Percentiles rank a stretch among this genome's conserved stretches.
Evolutionary conservation across 2,329 filamentous ascomycete genomes (phyloP).

Genomic region (Fusarium sp.): DNA sequence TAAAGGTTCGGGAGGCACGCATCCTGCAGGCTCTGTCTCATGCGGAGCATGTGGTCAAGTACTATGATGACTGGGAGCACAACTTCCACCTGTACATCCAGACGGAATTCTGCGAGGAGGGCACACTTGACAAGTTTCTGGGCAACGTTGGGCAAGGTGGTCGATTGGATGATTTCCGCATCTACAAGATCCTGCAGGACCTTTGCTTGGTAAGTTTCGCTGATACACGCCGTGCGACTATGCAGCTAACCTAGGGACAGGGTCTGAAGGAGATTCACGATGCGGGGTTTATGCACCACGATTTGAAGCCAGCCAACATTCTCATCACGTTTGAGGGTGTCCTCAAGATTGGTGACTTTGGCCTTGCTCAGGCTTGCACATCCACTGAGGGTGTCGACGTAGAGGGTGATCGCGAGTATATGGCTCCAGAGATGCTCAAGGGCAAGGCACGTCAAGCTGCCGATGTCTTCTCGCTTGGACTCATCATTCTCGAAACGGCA

Average conservation of each 20-base stretch:
- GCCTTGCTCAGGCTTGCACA: constrained; percentile 80
- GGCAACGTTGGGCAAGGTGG: constrained; percentile 82
- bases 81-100: constrained; percentile 91
- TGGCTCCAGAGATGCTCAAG: constrained; percentile 88
- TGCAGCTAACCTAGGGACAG: constrained; percentile 54
- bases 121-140: constrained; percentile 86
- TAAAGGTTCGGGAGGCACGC: constrained; percentile 83
- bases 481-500: constrained; percentile 94
- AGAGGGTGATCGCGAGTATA: constrained; percentile 95
- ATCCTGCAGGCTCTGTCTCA: constrained; percentile 78
- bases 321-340: constrained; percentile 81
- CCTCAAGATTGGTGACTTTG: constrained; percentile 87
- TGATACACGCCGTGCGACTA: not conserved
- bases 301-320: constrained; percentile 85
- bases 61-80: constrained; percentile 87
- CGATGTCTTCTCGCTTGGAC: constrained; percentile 91
- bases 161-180: constrained; percentile 92
- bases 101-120: constrained; percentile 95
- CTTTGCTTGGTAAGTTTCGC: constrained; percentile 73
- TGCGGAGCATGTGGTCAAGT: constrained; percentile 84
- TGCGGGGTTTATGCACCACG: constrained; percentile 82
- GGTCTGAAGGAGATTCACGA: constrained; percentile 91
- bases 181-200: constrained; percentile 97
- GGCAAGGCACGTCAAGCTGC: constrained; percentile 89
- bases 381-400: constrained; percentile 79